A percentile compares a stretch with the other conserved stretches of the same genome.
phyloP scores from a whole-genome alignment of 2,329 filamentous ascomycete genomes.

The Pseudopithomyces maydicus region DNA sequence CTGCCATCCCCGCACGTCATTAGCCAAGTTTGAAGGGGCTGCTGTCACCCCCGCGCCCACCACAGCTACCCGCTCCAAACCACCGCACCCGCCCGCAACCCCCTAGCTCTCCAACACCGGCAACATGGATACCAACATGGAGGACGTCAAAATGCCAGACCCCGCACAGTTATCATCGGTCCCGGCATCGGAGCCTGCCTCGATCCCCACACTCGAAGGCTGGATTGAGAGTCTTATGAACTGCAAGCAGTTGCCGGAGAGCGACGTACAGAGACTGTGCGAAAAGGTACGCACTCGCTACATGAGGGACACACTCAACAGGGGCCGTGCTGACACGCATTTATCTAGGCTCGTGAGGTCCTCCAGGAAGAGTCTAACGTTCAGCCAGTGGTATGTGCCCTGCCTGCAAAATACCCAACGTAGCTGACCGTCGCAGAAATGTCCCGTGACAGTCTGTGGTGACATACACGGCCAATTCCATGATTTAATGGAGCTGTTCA shows the following conservation, averaged over 20 bases:
- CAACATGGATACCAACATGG: constrained; percentile 97
- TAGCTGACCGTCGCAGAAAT: constrained; percentile 66
- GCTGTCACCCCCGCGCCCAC: constrained; percentile 41
- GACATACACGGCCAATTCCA: constrained; percentile 99
- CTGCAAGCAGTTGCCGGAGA: constrained; percentile 96
- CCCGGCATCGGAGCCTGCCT: constrained; percentile 79
- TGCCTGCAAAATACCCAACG: not conserved
- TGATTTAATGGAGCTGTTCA: constrained; percentile 99
- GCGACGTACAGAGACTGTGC: constrained; percentile 94
- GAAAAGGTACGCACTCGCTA: constrained; percentile 72
- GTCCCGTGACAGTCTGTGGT: constrained; percentile 96
- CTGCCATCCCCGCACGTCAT: constrained; percentile 39
- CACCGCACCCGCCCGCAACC: constrained; percentile 27
- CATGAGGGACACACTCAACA: not conserved
- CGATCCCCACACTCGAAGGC: constrained; percentile 90
- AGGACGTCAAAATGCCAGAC: constrained; percentile 89
- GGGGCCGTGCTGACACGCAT: constrained; percentile 17
- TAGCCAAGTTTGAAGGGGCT: constrained; percentile 43
- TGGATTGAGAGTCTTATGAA: constrained; percentile 99
- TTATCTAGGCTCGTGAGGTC: constrained; percentile 84
- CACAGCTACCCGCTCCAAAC: constrained; percentile 32
- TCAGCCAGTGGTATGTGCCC: constrained; percentile 83
- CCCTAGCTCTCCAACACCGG: constrained; percentile 34
- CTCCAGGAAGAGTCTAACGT: constrained; percentile 98
- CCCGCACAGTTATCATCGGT: constrained; percentile 71